phyloP scores from a whole-genome alignment of 2,329 filamentous ascomycete species.

The Ilyonectria mors-panacis region DNA sequence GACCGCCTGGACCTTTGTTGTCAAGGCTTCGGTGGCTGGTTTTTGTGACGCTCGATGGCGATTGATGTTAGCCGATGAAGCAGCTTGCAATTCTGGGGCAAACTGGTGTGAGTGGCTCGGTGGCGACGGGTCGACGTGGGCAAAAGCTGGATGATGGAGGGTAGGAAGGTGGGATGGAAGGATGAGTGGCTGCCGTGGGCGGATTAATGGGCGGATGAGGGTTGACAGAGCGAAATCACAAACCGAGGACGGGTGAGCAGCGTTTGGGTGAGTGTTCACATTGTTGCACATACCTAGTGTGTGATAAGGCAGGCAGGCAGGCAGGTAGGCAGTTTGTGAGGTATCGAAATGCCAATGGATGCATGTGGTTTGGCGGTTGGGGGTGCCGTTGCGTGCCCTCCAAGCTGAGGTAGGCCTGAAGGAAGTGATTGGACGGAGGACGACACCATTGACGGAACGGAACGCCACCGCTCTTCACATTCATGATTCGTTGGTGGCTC shows the following conservation, averaged over 20 bases:
- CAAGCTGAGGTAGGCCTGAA: not conserved
- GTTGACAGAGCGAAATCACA: slow-evolving; percentile 21
- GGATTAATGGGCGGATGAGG: not conserved
- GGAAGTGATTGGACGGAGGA: not conserved
- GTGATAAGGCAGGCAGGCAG: slow-evolving; percentile 2
- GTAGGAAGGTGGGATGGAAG: slow-evolving; percentile 15
- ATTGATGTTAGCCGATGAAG: slow-evolving; percentile 23
- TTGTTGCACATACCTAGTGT: slow-evolving; percentile 2
- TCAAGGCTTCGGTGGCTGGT: slow-evolving; percentile 32
- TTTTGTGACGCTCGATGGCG: slow-evolving; percentile 37
- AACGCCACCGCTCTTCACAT: not conserved
- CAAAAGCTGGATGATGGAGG: slow-evolving; percentile 25
- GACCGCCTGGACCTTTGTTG: slow-evolving; percentile 15
- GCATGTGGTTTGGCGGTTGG: not conserved
- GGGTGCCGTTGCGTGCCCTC: not conserved
- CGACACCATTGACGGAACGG: not conserved
- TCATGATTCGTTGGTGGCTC: slow-evolving; percentile 10
- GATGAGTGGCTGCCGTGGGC: slow-evolving; percentile 9
- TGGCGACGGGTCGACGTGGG: slow-evolving; percentile 28
- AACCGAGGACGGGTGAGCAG: not conserved
- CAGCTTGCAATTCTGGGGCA: slow-evolving; percentile 34
- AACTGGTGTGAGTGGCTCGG: slow-evolving; percentile 31
- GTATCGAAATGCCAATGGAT: not conserved
- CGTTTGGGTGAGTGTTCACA: slow-evolving; percentile 7
- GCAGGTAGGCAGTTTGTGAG: not conserved